These are phyloP conservation scores for Tulasnella sp. DNA, from an alignment of 768 basidiomycete genomes.

Conservation along the genomic window DNA sequence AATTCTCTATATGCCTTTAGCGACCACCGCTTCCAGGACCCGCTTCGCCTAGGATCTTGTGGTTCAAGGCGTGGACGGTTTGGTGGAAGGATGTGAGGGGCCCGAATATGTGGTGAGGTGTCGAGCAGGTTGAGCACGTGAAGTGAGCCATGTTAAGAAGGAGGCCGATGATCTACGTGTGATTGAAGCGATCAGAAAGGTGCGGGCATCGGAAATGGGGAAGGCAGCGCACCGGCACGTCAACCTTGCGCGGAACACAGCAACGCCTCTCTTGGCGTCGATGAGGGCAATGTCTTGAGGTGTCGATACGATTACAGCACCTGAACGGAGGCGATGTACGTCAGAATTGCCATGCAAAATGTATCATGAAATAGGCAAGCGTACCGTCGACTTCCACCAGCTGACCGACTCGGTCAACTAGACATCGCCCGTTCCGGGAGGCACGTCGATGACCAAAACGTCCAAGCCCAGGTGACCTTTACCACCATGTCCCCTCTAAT, in stretches of 20 bases:
- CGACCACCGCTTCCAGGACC: conserved; percentile 26
- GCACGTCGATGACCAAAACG: conserved; percentile 88
- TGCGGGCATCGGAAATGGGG: neutral
- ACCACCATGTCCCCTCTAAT: conserved; percentile 53
- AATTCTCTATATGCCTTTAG: too few relatives aligned
- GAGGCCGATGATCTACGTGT: conserved; percentile 66
- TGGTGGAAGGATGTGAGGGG: conserved; percentile 53
- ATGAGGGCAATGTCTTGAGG: conserved; percentile 90
- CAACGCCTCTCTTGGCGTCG: conserved; percentile 86
- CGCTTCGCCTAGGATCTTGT: conserved; percentile 60
- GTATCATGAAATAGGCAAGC: conserved; percentile 23
- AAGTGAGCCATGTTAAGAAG: conserved; percentile 85
- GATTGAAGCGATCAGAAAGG: neutral
- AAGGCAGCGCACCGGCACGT: conserved; percentile 60
- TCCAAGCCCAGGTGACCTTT: conserved; percentile 53
- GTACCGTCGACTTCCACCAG: conserved; percentile 74
- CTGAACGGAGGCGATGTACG: conserved; percentile 34
- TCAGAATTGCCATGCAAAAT: neutral
- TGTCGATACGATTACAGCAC: conserved; percentile 88
- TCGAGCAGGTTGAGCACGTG: conserved; percentile 63
- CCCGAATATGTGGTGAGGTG: conserved; percentile 62
- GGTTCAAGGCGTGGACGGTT: conserved; percentile 40
- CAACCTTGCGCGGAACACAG: conserved; percentile 85
- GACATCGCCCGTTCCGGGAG: conserved; percentile 95
- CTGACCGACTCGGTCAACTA: conserved; percentile 85